A percentile compares a stretch with the other conserved stretches of the same genome.
Evolutionary conservation across 805 yeast genomes (phyloP).

Genomic region (Yamadazyma akitaensis): DNA sequence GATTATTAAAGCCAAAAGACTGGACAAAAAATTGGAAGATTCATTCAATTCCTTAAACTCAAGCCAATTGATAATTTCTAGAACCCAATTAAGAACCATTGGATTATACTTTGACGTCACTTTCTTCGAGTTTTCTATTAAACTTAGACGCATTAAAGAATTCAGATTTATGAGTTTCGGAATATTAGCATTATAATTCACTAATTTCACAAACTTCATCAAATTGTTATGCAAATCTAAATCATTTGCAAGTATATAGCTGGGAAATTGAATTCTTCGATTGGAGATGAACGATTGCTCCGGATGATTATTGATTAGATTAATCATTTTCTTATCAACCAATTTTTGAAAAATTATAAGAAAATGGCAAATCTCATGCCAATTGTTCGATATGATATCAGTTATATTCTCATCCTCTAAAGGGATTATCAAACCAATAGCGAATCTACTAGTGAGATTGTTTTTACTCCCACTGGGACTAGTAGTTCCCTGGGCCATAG

Average conservation of each 20-base stretch:
- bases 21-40: slow-evolving; percentile 41
- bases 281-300: slow-evolving; percentile 26
- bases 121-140: slow-evolving; percentile 4
- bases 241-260: slow-evolving; percentile 40
- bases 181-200: slow-evolving; percentile 39
- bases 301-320: slow-evolving; percentile 15
- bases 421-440: slow-evolving; percentile 50
- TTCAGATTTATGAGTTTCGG: slow-evolving; percentile 45
- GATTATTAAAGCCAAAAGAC: slow-evolving; percentile 43
- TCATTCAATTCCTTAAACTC: slow-evolving; percentile 44
- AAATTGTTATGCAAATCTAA: slow-evolving; percentile 38
- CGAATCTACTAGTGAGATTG: slow-evolving; percentile 35
- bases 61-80: slow-evolving; percentile 51
- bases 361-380: slow-evolving; percentile 45
- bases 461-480: slow-evolving; percentile 8
- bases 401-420: slow-evolving; percentile 31
- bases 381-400: slow-evolving; percentile 46
- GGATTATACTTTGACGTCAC: slow-evolving; percentile 23
- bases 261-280: slow-evolving; percentile 37
- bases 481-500: slow-evolving; percentile 2
- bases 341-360: slow-evolving; percentile 37
- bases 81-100: slow-evolving; percentile 48
- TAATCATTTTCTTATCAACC: slow-evolving; percentile 36
- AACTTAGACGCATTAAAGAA: slow-evolving; percentile 31
- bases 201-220: slow-evolving; percentile 33